Evolutionary conservation across 768 basidiomycete genomes (phyloP).

Genomic region (Tylopilus intermedius): DNA sequence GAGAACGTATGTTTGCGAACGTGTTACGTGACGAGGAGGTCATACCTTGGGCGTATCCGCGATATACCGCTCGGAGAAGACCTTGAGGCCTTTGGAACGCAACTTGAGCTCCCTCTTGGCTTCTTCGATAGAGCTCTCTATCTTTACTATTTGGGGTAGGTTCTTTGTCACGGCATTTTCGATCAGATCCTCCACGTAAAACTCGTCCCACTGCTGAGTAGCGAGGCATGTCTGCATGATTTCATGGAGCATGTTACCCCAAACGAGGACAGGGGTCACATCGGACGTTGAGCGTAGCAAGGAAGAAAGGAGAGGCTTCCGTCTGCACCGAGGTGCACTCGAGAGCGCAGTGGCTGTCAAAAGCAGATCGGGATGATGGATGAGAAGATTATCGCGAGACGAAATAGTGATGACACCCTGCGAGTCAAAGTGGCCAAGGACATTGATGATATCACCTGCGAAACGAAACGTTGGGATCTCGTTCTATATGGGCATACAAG

Average conservation of each 20-base stretch:
- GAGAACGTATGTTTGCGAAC: background rate
- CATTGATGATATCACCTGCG: slow-evolving; percentile 78
- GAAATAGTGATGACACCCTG: slow-evolving; percentile 53
- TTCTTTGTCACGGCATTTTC: slow-evolving; percentile 49
- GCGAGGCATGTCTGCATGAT: slow-evolving; percentile 79
- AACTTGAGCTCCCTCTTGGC: slow-evolving; percentile 58
- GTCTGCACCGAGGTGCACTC: slow-evolving; percentile 73
- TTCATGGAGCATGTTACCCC: slow-evolving; percentile 92
- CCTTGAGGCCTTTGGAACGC: slow-evolving; percentile 59
- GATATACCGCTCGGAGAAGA: slow-evolving; percentile 66
- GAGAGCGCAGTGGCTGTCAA: slow-evolving; percentile 88
- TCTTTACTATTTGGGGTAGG: slow-evolving; percentile 58
- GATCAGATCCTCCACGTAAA: slow-evolving; percentile 56
- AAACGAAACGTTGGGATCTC: background rate
- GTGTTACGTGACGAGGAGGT: background rate
- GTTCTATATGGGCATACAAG: background rate
- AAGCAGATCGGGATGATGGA: slow-evolving; percentile 90
- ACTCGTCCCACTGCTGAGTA: slow-evolving; percentile 56
- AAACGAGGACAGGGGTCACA: slow-evolving; percentile 64
- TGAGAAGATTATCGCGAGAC: slow-evolving; percentile 61
- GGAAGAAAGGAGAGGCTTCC: slow-evolving; percentile 77
- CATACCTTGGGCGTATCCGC: slow-evolving; percentile 58
- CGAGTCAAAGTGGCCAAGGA: slow-evolving; percentile 49
- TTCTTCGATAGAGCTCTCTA: slow-evolving; percentile 54
- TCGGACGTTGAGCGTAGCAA: slow-evolving; percentile 57